Evolutionary conservation across 495 filamentous ascomycete species (phyloP), one percentile per base, ranked within the genome.

Genomic region (Aspergillus haitiensis): DNA sequence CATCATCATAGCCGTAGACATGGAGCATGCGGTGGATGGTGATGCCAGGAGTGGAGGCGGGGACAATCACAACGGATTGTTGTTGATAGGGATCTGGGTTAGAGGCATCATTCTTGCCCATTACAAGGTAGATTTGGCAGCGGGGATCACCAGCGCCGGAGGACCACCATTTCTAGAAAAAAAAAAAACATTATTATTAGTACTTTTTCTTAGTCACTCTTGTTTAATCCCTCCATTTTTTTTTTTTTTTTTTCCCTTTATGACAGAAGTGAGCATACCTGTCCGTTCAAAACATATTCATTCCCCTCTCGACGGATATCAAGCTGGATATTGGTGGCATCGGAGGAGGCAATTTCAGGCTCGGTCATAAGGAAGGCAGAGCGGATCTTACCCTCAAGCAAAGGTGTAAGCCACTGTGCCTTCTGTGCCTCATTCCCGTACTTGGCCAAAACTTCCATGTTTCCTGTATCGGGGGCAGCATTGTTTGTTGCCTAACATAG

Each of bases 311-410:
- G 85, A 55, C 78, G 86, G 66, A 97, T 96, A 55, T 83, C 84
- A 66, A 97, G 71, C 70, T 90, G 80, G 61, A 97, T 96, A 67
- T 97, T 97, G 16, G 82, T 91, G 11, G 92, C 92, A 75, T 97
- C 92, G 27, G 88, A 91, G 1, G 88, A 92, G 13, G 92, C 92
- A 21, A 91, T 80, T 61, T 89, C 86, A 6, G 91, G 90, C 76
- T 97, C 92, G 0, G 92, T 97, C 92, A 96, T 97, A 44, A 96
- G 79, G 75, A 96, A 97, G 3, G 91, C 92, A 12, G 88, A 92
- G 59, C 92, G 84, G 60, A 96, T 96, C 69, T 90, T 77, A 48
- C 92, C 92, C 8, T 93, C 86, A 77, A 97, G 80, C 69, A 96
- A 73, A 1, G 92, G 92, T 61, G 80, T 81, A 59, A 97, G 80